These are phyloP conservation scores for Backusella mclennaniae DNA, from an alignment of 192 early-diverging fungal genomes.

Conservation along the genomic window DNA sequence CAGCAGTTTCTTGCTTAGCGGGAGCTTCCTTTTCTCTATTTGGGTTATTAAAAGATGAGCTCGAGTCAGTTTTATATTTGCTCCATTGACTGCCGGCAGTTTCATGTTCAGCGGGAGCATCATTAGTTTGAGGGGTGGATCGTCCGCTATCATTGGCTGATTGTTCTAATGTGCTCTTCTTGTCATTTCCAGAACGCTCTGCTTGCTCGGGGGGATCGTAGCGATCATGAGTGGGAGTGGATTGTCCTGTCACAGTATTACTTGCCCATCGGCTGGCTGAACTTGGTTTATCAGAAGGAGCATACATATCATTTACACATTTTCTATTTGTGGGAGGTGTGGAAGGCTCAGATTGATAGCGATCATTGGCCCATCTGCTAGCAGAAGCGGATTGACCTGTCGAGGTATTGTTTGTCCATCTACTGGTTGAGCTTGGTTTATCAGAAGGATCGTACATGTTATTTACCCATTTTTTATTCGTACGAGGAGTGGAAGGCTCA, in stretches of 20 bases:
- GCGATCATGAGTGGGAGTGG: not conserved
- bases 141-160: not conserved
- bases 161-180: not conserved
- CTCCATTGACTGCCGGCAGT: too few species aligned
- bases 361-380: not conserved
- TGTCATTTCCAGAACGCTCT: not conserved
- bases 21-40: not conserved
- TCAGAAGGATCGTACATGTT: not conserved
- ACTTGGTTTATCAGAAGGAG: not conserved
- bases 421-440: not conserved
- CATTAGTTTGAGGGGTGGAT: not conserved
- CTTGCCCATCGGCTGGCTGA: too few species aligned
- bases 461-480: not conserved
- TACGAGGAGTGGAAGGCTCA: not conserved
- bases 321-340: not conserved
- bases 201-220: not conserved
- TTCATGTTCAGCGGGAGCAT: not conserved
- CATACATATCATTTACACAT: not conserved
- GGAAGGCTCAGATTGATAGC: not conserved
- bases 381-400: not conserved
- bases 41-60: too few species aligned
- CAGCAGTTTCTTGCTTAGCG: too few species aligned
- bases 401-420: too few species aligned
- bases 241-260: too few species aligned
- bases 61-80: too few species aligned